phyloP scores from a whole-genome alignment of 2,329 filamentous ascomycete species.

The Alternaria sp. region DNA sequence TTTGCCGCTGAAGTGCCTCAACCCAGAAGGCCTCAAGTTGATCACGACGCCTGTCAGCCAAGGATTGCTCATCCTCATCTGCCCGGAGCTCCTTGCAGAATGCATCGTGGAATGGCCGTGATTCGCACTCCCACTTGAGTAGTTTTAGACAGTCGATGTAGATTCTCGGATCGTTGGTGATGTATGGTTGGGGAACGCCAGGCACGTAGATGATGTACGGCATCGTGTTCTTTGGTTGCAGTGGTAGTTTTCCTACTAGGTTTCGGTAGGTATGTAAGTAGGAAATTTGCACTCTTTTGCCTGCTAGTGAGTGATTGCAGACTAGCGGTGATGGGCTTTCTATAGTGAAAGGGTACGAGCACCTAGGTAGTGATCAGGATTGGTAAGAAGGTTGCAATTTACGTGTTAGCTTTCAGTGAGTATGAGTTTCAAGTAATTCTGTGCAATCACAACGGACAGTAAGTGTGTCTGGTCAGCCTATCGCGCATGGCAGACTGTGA shows the following conservation, averaged over 20 bases:
- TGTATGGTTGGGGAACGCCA: conserved; percentile 22
- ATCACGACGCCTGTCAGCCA: conserved; percentile 20
- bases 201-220: conserved; percentile 34
- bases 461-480: neutral
- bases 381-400: neutral
- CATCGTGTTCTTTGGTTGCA: conserved; percentile 16
- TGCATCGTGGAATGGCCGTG: conserved; percentile 25
- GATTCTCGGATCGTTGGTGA: conserved; percentile 33
- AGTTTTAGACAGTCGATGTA: conserved; percentile 27
- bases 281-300: neutral
- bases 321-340: neutral
- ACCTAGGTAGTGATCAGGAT: neutral
- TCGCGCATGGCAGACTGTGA: neutral
- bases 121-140: conserved; percentile 29
- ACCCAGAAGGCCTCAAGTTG: conserved; percentile 26
- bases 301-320: neutral
- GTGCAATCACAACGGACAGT: neutral
- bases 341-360: neutral
- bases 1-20: conserved; percentile 6
- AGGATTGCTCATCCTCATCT: conserved; percentile 22
- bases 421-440: neutral
- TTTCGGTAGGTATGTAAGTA: neutral
- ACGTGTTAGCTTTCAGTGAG: neutral
- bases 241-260: neutral
- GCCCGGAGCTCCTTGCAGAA: conserved; percentile 25